Evolutionary conservation across 306 rosid genomes (phyloP).

Genomic region (Senna siamea): DNA sequence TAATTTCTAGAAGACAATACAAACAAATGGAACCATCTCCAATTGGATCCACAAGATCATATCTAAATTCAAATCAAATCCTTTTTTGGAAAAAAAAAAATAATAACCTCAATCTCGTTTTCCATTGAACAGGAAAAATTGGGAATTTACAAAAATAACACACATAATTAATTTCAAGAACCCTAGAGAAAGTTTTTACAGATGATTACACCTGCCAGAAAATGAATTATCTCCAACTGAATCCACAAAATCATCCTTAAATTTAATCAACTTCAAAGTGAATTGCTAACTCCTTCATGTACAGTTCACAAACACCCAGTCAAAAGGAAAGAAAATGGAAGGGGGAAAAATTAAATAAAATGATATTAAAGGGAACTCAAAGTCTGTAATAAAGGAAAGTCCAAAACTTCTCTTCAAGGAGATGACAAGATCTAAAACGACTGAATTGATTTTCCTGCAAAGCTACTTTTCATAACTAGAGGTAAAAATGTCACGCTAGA

Average conservation of each 20-base stretch:
- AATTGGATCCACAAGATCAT: conserved; percentile 38
- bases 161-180: background rate
- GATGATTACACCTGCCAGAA: background rate
- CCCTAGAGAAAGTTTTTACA: background rate
- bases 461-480: background rate
- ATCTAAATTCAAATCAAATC: conserved; percentile 2
- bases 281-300: background rate
- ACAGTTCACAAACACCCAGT: conserved; percentile 10
- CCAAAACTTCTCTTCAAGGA: background rate
- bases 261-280: background rate
- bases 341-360: background rate
- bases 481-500: background rate
- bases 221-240: background rate
- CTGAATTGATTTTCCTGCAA: conserved; percentile 5
- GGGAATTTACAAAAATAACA: background rate
- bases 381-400: background rate
- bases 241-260: conserved; percentile 7
- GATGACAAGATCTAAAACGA: conserved; percentile 34
- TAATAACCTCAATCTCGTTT: background rate
- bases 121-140: background rate
- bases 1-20: background rate
- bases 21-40: conserved; percentile 28
- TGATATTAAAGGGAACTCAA: background rate
- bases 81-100: background rate
- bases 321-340: background rate